Conservation (phyloP, 1,284 basidiomycete genomes). For the Ganoderma lucidum region DNA sequence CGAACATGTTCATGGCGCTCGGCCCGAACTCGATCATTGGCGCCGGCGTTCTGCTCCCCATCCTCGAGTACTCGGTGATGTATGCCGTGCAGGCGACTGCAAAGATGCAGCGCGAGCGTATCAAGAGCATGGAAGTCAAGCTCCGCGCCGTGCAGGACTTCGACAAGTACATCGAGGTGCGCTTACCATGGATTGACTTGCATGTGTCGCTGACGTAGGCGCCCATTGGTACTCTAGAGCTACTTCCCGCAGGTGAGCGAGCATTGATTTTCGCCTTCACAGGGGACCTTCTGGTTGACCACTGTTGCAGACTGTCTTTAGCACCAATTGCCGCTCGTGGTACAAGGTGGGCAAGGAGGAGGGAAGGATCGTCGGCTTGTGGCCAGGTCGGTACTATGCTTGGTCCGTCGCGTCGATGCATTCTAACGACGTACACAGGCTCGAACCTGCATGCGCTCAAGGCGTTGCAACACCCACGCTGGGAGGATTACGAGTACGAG, state of each 20-base stretch:
- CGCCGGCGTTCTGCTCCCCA: constrained; percentile 59
- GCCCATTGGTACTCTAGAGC: neutral
- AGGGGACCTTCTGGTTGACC: neutral
- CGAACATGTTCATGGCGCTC: constrained; percentile 63
- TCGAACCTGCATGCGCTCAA: constrained; percentile 60
- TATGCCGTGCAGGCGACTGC: constrained; percentile 58
- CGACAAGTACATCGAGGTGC: constrained; percentile 3
- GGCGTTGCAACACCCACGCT: constrained; percentile 60
- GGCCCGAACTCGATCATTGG: constrained; percentile 65
- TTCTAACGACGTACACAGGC: constrained; percentile 41
- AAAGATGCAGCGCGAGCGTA: constrained; percentile 65
- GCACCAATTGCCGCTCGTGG: constrained; percentile 68
- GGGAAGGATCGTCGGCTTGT: constrained; percentile 64
- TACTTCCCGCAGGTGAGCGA: constrained; percentile 20
- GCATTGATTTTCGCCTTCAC: too few species aligned
- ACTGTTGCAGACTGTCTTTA: constrained; percentile 58
- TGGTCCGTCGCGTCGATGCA: neutral
- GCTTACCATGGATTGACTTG: neutral
- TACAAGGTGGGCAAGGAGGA: constrained; percentile 69
- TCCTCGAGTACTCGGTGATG: constrained; percentile 62
- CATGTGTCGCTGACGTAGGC: neutral
- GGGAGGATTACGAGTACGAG: constrained; percentile 72
- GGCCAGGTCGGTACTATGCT: constrained; percentile 55
- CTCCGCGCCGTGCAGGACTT: neutral
- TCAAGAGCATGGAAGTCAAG: constrained; percentile 57